phyloP scores from a whole-genome alignment of 495 filamentous ascomycete genomes.

The Annulohypoxylon stygium region DNA sequence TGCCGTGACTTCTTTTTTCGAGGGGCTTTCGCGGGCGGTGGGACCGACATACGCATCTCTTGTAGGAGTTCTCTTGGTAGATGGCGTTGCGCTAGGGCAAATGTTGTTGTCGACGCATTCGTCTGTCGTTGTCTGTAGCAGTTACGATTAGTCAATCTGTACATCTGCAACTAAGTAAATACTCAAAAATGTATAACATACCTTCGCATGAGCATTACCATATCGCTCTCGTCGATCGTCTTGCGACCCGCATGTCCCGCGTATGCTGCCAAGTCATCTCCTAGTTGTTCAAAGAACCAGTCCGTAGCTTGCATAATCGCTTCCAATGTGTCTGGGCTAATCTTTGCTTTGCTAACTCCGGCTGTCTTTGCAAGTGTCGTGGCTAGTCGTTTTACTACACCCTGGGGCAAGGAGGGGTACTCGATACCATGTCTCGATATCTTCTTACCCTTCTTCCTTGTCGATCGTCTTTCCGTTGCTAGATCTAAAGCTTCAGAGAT shows the following conservation, averaged over 20 bases:
- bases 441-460: constrained; percentile 67
- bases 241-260: constrained; percentile 85
- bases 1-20: constrained; percentile 50
- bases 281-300: constrained; percentile 89
- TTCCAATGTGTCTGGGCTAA: constrained; percentile 77
- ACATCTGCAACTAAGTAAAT: constrained; percentile 31
- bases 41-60: constrained; percentile 79
- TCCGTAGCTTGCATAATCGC: constrained; percentile 83
- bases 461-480: constrained; percentile 40
- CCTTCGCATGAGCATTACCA: constrained; percentile 85
- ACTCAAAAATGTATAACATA: constrained; percentile 59
- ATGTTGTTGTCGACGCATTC: constrained; percentile 77
- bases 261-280: constrained; percentile 82
- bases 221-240: constrained; percentile 87
- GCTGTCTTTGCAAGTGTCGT: constrained; percentile 74
- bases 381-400: constrained; percentile 80
- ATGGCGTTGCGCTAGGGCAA: constrained; percentile 84
- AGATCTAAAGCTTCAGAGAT: constrained; percentile 48
- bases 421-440: constrained; percentile 80
- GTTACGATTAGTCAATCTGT: constrained; percentile 48
- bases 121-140: constrained; percentile 80
- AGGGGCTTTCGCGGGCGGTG: constrained; percentile 49
- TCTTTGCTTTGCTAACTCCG: constrained; percentile 70
- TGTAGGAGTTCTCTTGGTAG: constrained; percentile 86
- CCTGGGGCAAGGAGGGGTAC: constrained; percentile 78